phyloP scores from a whole-genome alignment of 1,139 yeast species.

The Kluyveromyces marxianus region DNA sequence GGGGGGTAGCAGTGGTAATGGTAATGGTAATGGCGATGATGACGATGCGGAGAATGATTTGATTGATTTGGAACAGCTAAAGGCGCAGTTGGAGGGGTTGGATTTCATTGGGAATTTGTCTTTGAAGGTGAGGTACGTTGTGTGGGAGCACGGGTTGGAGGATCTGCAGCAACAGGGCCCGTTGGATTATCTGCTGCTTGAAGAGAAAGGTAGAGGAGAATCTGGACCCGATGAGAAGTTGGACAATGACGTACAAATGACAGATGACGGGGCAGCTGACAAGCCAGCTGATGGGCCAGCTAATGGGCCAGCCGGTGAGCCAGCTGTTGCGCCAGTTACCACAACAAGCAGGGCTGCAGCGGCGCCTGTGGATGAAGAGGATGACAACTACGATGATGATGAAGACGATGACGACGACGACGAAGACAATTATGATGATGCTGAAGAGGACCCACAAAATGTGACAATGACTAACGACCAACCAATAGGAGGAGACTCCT shows the following conservation, averaged over 20 bases:
- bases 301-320: not conserved
- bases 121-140: slow-evolving; percentile 55
- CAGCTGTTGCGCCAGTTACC: slow-evolving; percentile 8
- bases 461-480: too few species aligned
- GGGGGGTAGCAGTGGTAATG: slow-evolving; percentile 10
- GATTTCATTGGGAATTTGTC: slow-evolving; percentile 49
- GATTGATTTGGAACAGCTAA: slow-evolving; percentile 32
- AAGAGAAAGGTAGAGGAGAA: slow-evolving; percentile 4
- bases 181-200: slow-evolving; percentile 12
- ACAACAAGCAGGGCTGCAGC: not conserved
- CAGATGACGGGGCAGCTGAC: slow-evolving; percentile 10
- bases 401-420: slow-evolving; percentile 27
- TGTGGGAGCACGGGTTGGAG: slow-evolving; percentile 72
- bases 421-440: slow-evolving; percentile 27
- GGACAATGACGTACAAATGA: too few species aligned
- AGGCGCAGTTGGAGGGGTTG: slow-evolving; percentile 39
- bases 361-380: slow-evolving; percentile 10
- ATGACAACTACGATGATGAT: slow-evolving; percentile 25
- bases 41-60: slow-evolving; percentile 15
- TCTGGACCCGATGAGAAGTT: too few species aligned
- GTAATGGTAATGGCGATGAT: slow-evolving; percentile 19
- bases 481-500: too few species aligned
- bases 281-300: not conserved
- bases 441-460: slow-evolving; percentile 6
- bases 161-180: slow-evolving; percentile 34